Percentiles rank a stretch among this genome's conserved stretches.
Conservation (phyloP, 176 grass and related monocot species). For the Thalia dealbata region DNA sequence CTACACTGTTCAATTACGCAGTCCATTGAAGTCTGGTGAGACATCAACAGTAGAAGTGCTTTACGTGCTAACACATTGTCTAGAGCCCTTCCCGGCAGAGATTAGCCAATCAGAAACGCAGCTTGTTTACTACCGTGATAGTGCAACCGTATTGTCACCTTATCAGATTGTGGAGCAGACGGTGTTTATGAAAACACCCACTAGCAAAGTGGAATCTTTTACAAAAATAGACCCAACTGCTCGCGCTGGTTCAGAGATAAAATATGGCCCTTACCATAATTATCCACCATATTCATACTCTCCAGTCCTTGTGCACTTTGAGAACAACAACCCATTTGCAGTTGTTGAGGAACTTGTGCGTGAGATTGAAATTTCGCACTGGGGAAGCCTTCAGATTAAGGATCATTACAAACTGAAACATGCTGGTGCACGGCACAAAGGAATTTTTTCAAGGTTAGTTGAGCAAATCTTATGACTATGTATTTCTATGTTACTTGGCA, state of each 20-base stretch:
- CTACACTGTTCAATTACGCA: conserved; percentile 6
- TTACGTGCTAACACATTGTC: conserved; percentile 20
- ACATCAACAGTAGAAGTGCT: conserved; percentile 11
- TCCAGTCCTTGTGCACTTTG: conserved; percentile 24
- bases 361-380: conserved; percentile 23
- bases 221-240: conserved; percentile 19
- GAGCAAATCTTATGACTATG: background rate
- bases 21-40: conserved; percentile 17
- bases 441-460: conserved; percentile 25
- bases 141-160: conserved; percentile 26
- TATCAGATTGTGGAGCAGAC: conserved; percentile 21
- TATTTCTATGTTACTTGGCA: background rate
- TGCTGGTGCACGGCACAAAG: conserved; percentile 22
- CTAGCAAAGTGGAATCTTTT: conserved; percentile 19
- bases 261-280: conserved; percentile 24
- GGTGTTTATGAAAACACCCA: conserved; percentile 16
- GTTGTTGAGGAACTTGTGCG: conserved; percentile 29
- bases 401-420: conserved; percentile 26
- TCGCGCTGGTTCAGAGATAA: conserved; percentile 18
- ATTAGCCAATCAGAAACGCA: conserved; percentile 26
- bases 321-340: conserved; percentile 28
- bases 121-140: conserved; percentile 25
- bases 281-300: conserved; percentile 21
- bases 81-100: conserved; percentile 27
- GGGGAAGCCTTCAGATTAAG: conserved; percentile 22